phyloP scores from a whole-genome alignment of 2,329 filamentous ascomycete genomes.

The Cercospora brassicicola region DNA sequence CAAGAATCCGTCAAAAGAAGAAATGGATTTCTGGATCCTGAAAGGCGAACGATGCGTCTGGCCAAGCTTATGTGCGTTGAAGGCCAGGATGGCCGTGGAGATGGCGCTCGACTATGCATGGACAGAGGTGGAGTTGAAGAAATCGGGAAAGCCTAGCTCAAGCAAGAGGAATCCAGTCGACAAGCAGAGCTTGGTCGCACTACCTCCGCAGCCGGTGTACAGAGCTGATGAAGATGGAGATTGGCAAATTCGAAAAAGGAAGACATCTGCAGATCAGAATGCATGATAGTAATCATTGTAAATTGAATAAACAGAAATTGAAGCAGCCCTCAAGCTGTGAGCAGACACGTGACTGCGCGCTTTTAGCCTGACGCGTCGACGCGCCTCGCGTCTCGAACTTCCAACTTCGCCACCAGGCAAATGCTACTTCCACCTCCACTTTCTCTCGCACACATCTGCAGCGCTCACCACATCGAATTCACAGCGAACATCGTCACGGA shows the following conservation, averaged over 20 bases:
- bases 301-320: background rate
- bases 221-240: slow-evolving; percentile 7
- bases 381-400: background rate
- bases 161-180: background rate
- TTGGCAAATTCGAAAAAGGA: background rate
- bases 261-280: background rate
- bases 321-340: no score
- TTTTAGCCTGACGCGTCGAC: background rate
- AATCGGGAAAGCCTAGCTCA: background rate
- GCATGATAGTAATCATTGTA: background rate
- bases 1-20: slow-evolving; percentile 75
- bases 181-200: slow-evolving; percentile 5
- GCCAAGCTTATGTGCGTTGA: slow-evolving; percentile 81
- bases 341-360: background rate
- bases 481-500: background rate
- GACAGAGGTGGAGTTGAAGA: slow-evolving; percentile 46
- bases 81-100: slow-evolving; percentile 78
- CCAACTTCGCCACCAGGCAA: background rate
- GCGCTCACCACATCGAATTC: background rate
- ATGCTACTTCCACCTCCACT: background rate
- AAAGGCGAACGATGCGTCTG: slow-evolving; percentile 85
- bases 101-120: slow-evolving; percentile 85
- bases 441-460: background rate
- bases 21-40: slow-evolving; percentile 79
- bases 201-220: slow-evolving; percentile 11